Base-by-base conservation (phyloP, 2,329 filamentous ascomycete species). In the Ceratocystis destructans region DNA sequence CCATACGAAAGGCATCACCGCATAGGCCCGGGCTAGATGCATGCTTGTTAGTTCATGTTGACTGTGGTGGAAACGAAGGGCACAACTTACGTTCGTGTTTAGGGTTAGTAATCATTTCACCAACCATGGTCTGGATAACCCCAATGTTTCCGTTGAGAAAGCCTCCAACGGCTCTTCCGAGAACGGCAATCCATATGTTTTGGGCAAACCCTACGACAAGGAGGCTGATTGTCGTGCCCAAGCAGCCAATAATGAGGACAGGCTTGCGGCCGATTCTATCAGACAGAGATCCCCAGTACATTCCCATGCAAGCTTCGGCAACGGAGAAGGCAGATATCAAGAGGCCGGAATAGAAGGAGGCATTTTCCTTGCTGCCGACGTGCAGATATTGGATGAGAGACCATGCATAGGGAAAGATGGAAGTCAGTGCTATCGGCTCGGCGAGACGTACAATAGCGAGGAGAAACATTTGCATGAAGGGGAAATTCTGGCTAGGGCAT, bases 1-100 rank as follows among this genome's bases (percentile, higher is more conserved):
- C 91, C 92, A 96, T 6, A 96, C 88, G 72, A 96, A 96, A 0
- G 92, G 92, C 90, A 96, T 96, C 57, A 96, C 84, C 1, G 90
- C 86, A 74, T 92, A 96, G 33, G 92, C 92, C 69, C 87, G 85
- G 67, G 90, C 88, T 90, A 71, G 69, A 3, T 44, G 20, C 15
- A 3, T 44, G 20, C 15, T 41, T 31, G 25, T n/a, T 62, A 44
- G n/a, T 33, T 63, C 4, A 33, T 28, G 25, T 33, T 20, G 31
- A 4, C 5, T 25, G 41, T 31, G 17, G 28, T 7, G 15, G 22
- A 7, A 46, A 31, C 53, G 41, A 15, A 10, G 57, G 15, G 25
- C 25, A 61, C 20, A 48, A 83, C 86, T 79, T 77, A 90, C 87
- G 90, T 76, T 96, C 90, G 76, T 95, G 89, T 71, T 92, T 88